Evolutionary conservation across 1,284 basidiomycete genomes (phyloP).

Genomic region (Rhizopogon parksii): DNA sequence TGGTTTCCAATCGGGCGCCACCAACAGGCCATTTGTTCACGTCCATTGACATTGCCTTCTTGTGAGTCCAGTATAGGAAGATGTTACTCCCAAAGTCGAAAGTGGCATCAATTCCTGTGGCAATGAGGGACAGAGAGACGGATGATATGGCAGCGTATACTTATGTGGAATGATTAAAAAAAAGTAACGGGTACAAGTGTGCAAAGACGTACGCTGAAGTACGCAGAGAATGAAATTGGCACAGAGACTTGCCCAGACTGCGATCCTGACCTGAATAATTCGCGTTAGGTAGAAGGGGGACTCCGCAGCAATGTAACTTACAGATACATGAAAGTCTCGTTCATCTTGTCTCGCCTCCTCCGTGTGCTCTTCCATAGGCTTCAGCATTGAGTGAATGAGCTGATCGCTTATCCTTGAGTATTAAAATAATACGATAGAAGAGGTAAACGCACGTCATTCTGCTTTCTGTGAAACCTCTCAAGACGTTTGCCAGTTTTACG

Average conservation of each 20-base stretch:
- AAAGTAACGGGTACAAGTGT: background rate
- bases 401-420: conserved; percentile 24
- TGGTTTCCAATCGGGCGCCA: conserved; percentile 84
- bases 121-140: conserved; percentile 80
- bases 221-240: conserved; percentile 69
- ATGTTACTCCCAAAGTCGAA: conserved; percentile 92
- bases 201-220: conserved; percentile 50
- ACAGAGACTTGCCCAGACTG: conserved; percentile 48
- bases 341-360: conserved; percentile 64
- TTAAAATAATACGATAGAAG: conserved; percentile 6
- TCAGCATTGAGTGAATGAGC: conserved; percentile 80
- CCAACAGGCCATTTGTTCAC: conserved; percentile 87
- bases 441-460: conserved; percentile 63
- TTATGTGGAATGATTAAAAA: conserved; percentile 22
- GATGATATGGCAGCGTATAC: conserved; percentile 87
- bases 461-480: conserved; percentile 69
- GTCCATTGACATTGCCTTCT: conserved; percentile 68
- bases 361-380: conserved; percentile 83
- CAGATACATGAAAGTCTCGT: conserved; percentile 57
- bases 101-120: conserved; percentile 83
- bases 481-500: conserved; percentile 53
- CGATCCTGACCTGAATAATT: background rate
- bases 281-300: conserved; percentile 12
- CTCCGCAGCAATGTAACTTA: conserved; percentile 23
- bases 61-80: conserved; percentile 77